Evolutionary conservation across 805 yeast genomes (phyloP).

Genomic region (Debaryomyces prosopidis): DNA sequence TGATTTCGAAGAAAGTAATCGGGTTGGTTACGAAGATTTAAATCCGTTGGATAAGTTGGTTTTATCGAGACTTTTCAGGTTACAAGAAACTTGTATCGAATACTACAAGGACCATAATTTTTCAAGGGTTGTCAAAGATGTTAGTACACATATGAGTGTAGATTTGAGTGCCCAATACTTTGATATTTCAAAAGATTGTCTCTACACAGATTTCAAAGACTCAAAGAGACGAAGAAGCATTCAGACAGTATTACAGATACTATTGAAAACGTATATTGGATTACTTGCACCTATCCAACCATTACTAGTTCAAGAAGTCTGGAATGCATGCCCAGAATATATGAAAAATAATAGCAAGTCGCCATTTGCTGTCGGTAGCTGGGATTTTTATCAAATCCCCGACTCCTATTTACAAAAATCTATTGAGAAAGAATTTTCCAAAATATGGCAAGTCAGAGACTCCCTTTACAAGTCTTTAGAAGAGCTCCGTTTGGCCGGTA

Average conservation of each 20-base stretch:
- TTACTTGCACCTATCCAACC: conserved; percentile 83
- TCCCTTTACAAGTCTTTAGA: conserved; percentile 55
- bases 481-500: conserved; percentile 52
- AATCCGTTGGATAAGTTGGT: conserved; percentile 60
- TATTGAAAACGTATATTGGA: conserved; percentile 62
- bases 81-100: conserved; percentile 42
- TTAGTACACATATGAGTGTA: conserved; percentile 72
- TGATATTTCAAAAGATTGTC: conserved; percentile 79
- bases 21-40: conserved; percentile 38
- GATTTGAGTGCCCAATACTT: conserved; percentile 83
- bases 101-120: conserved; percentile 63
- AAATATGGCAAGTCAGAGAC: conserved; percentile 50
- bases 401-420: conserved; percentile 29
- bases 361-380: conserved; percentile 52
- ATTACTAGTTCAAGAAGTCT: conserved; percentile 80
- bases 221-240: conserved; percentile 55
- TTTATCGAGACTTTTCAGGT: conserved; percentile 50
- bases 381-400: conserved; percentile 32
- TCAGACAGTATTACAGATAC: conserved; percentile 65
- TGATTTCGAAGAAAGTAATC: conserved; percentile 29
- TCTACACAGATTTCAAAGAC: conserved; percentile 64
- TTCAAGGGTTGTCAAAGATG: conserved; percentile 63
- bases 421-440: conserved; percentile 45
- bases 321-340: conserved; percentile 56
- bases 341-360: conserved; percentile 26